Base-by-base conservation (phyloP, 495 filamentous ascomycete genomes). In the Tirmania nivea region DNA sequence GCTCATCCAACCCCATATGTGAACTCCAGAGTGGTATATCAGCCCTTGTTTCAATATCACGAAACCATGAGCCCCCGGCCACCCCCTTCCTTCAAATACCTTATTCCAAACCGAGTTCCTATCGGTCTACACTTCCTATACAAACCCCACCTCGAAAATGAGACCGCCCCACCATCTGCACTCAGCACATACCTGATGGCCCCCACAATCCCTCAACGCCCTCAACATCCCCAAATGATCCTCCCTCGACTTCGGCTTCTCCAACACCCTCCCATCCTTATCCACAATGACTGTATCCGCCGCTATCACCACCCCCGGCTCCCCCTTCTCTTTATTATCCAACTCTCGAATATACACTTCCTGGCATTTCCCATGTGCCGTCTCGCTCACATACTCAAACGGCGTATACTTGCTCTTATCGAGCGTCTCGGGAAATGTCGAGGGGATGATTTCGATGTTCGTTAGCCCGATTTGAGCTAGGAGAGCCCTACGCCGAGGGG, bases 211-310 rank as follows among this genome's bases (percentile, higher is more conserved):
- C 35, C 90, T 71, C 56, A 97, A 69, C 64, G 75, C 71, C 25
- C 7, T 31, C 25, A 31, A 31, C 25, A 31, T 31, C 25, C 25
- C 25, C 25, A 31, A 31, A 31, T 31, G 25, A 31, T 31, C 25
- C 25, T 31, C 25, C 66, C 89, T 81, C 21, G 67, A 79, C 37
- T 76, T 67, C 31, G 90, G 90, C 68, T 97, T 97, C 74, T 96
- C 90, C 21, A 96, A 70, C 37, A 96, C 83, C 53, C 71, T 63
- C 0, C 87, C 90, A 0, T 67, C 60, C n/a, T 73, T 68, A 34
- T 80, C 80, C 9, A 89, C 84, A 58, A 96, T 83, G 31, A 97
- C 71, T 1, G 90, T 97, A 63, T 96, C 90, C 1, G 90, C 90
- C 1, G 87, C 84, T 25, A 97, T 74, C 37, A 97, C 83, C 0